A percentile compares a stretch with the other conserved stretches of the same genome.
Conservation (phyloP, 108 stramenopile species). For the Stephanodiscus triporus region DNA sequence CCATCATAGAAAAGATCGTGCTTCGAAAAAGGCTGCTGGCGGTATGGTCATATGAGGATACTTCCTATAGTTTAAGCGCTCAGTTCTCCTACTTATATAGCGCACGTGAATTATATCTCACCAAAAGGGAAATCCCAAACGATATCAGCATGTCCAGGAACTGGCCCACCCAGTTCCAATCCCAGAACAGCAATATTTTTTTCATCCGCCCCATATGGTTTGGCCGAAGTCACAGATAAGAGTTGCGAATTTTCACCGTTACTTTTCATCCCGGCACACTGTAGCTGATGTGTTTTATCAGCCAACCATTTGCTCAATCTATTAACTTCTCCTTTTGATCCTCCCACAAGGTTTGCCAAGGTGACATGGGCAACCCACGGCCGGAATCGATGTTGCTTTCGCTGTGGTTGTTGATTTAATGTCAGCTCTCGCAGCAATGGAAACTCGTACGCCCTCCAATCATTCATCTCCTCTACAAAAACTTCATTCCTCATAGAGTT, state of each 20-base stretch:
- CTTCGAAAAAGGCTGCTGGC: conserved; percentile 55
- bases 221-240: not conserved
- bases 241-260: not conserved
- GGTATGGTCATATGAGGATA: conserved; percentile 35
- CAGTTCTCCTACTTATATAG: not conserved
- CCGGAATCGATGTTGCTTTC: conserved; percentile 8
- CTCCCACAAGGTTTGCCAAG: conserved; percentile 49
- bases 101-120: too few species aligned
- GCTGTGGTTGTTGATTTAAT: conserved; percentile 13
- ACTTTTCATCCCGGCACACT: not conserved
- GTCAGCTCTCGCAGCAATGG: conserved; percentile 27
- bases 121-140: conserved; percentile 61
- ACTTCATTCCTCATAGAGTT: not conserved
- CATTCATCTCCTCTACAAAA: not conserved
- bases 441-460: conserved; percentile 22
- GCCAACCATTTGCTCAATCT: conserved; percentile 29
- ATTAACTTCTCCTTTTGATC: conserved; percentile 24
- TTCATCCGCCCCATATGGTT: not conserved
- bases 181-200: conserved; percentile 24
- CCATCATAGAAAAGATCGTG: conserved; percentile 64
- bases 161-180: conserved; percentile 59
- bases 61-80: not conserved
- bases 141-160: conserved; percentile 49
- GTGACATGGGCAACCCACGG: conserved; percentile 66
- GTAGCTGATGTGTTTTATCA: not conserved